Base-by-base conservation (phyloP, 805 yeast species). In the Suhomyces prunicola region DNA sequence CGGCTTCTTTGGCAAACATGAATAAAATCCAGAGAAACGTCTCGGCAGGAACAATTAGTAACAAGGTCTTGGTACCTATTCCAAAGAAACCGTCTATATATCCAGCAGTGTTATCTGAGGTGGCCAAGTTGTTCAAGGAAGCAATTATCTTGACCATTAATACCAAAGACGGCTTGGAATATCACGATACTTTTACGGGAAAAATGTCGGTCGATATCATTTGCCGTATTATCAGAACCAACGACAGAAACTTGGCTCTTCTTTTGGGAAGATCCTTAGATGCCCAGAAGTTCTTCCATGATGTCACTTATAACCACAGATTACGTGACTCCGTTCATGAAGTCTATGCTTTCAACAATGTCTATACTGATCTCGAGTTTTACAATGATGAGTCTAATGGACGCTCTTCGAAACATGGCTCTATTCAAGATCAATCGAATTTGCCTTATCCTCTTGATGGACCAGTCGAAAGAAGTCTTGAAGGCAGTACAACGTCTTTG, bases 181-280 rank as follows among this genome's bases (percentile, higher is more conserved):
- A 91, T 70, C 87, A 96, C 65, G 96, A 92, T 65, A 86, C 97
- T 0, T 94, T 94, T 64, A 87, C 97, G 0, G 99, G 99, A 33
- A 78, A 89, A 22, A 94, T 90, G 69, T 97, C 98, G 0, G 96
- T 94, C 29, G 97, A 91, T 67, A 81, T 86, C n/a, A 84, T 94
- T 54, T 86, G 96, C 53, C 78, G 86, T 52, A 88, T 94, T 50
- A 86, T 93, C 48, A 78, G 96, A 59, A 93, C 97, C 1, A 87
- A 90, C 7, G 99, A 94, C 68, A 78, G 99, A 54, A 92, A 91
- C 60, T 72, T 94, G 61, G 98, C 98, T 0, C 73, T 94, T 46
- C 73, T 94, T 33, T 72, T 94, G 48, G 99, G 98, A 27, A 79
- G 99, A 57, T 86, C 97, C 0, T 74, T 94, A 51, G 98, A 94